Base-by-base conservation (phyloP, 768 basidiomycete species). In the Phylloporus sp. region DNA sequence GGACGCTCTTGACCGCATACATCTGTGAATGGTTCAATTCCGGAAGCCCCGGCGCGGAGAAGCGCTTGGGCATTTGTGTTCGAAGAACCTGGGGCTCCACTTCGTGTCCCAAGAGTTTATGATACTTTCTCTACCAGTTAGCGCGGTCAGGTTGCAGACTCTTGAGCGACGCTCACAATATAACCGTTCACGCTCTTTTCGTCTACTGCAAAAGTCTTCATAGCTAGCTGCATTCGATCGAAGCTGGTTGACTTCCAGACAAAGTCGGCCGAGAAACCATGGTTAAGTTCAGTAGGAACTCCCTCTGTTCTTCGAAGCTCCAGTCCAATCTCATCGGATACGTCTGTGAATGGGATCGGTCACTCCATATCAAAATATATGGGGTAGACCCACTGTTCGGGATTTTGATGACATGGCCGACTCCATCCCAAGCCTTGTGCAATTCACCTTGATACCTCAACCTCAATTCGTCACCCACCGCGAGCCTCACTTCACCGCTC, bases 161-260 rank as follows among this genome's bases (percentile, higher is more conserved):
- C 28, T 28, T 20, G 27, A 17, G 28, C 21, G 9, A 37, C n/a
- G 71, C 90, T 67, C 65, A 92, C 90, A 50, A 99, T 99, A 55
- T 97, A 99, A 10, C 95, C 96, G 62, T 90, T 94, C 57, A 99
- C 96, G 64, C 93, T 96, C 76, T 97, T 96, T 69, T 99, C 96
- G 57, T 99, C 96, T 15, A 99, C 88, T 8, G 96, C 96, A 63
- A 99, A 99, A 1, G 94, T 98, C 78, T 97, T 98, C 95, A 99
- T 98, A 1, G 96, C 95, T 27, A 92, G 77, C 64, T 99, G 96
- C 96, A 99, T 99, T 39, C 96, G 79, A 66, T 99, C 96, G 60
- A 99, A 99, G 66, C 95, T 98, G 1, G 96, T 99, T 5, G 93
- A 94, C 69, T 99, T 99, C 96, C 96, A 99, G 5, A 99, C 95